Percentiles rank a stretch among this genome's conserved stretches.
Evolutionary conservation across 805 yeast genomes (phyloP).

Genomic region (Starmerella sp.): DNA sequence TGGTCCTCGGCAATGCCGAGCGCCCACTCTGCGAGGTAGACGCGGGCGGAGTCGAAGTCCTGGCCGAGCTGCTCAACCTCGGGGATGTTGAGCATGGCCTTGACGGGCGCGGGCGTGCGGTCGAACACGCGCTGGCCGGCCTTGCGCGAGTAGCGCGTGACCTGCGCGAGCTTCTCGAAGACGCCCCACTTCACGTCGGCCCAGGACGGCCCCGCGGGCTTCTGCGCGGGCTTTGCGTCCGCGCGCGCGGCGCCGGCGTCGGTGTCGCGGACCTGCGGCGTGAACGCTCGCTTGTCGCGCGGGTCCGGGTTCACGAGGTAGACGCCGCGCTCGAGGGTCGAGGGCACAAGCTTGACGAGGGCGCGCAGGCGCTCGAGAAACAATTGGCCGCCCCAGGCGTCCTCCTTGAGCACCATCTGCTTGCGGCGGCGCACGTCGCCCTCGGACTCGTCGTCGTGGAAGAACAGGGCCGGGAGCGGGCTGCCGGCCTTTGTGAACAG

Average conservation of each 20-base stretch:
- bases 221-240: constrained; percentile 11
- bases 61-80: constrained; percentile 72
- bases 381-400: constrained; percentile 82
- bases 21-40: constrained; percentile 94
- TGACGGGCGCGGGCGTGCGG: constrained; percentile 45
- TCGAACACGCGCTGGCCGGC: constrained; percentile 52
- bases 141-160: constrained; percentile 52
- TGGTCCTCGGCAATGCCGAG: constrained; percentile 87
- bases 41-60: constrained; percentile 86
- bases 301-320: constrained; percentile 68
- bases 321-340: constrained; percentile 61
- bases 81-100: constrained; percentile 55
- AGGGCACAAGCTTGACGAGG: constrained; percentile 52
- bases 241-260: not conserved
- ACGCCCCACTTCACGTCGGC: constrained; percentile 76
- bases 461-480: constrained; percentile 71
- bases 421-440: constrained; percentile 48
- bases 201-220: constrained; percentile 29
- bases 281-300: constrained; percentile 50
- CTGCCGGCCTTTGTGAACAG: constrained; percentile 52
- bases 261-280: constrained; percentile 32
- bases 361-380: constrained; percentile 46
- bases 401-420: constrained; percentile 25
- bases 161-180: constrained; percentile 70
- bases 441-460: constrained; percentile 79